Base-by-base conservation (phyloP, 1,139 yeast genomes). In the Debaryomyces nepalensis region DNA sequence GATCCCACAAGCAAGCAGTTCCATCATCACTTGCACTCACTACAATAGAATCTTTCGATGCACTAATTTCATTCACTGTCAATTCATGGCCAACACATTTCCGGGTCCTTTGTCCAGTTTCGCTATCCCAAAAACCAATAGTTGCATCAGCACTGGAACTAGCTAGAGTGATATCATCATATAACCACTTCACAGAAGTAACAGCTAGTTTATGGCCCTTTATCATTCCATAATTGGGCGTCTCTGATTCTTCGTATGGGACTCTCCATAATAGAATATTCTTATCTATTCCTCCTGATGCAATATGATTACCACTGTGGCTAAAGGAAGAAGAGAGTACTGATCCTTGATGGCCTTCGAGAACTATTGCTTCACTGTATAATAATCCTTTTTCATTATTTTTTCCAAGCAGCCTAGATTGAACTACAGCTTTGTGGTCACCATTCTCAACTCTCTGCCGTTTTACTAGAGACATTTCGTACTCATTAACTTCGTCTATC, bases 11-110 rank as follows among this genome's bases (percentile, higher is more conserved):
- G 6, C 68, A 66, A 1, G 77, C 67, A 4, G 61, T 47, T 0
- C 91, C 90, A 53, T 84, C 90, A 53, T 87, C 96, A 12, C 83
- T 73, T 3, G 79, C 89, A 22, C 84, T 74, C 3, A 75, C 68
- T 4, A 76, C 51, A n/a, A 62, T 36, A 18, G 64, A 64, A 3
- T 63, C 70, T 56, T 37, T 63, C 57, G 19, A 55, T 54, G 45
- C 22, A 50, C 42, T 56, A 1, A 86, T 61, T 47, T 82, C 75
- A 53, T 87, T 86, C 3, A 85, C 81, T 12, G 75, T 70, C n/a
- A 68, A 66, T 4, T 64, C 66, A 52, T 84, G 87, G 2, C 77
- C 79, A 18, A 59, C 60, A 24, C 79, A 77, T 47, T 79, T 83
- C 33, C 84, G 64, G 10, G 77, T 46, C 46, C 85, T 73, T 38